phyloP scores from a whole-genome alignment of 2,329 filamentous ascomycete species.

The Clarireedia sp. region DNA sequence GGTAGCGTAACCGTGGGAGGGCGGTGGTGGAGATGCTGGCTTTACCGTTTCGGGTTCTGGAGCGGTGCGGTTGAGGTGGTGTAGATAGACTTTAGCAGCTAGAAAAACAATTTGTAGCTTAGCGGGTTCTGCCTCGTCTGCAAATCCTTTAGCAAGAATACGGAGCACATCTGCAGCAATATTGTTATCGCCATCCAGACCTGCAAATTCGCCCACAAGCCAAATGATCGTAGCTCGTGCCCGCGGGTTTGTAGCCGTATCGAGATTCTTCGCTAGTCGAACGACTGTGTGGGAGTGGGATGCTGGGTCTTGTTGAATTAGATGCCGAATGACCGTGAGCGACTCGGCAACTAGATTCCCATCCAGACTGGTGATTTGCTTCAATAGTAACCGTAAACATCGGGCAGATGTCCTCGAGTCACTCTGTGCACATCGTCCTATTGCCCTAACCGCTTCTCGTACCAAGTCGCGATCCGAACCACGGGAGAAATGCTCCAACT shows the following conservation, averaged over 20 bases:
- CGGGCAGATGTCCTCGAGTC: constrained; percentile 63
- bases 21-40: constrained; percentile 12
- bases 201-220: constrained; percentile 92
- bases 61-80: constrained; percentile 65
- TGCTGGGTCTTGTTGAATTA: constrained; percentile 84
- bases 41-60: constrained; percentile 32
- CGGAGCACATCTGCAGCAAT: constrained; percentile 89
- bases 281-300: constrained; percentile 81
- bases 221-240: constrained; percentile 93
- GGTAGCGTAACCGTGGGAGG: constrained; percentile 22
- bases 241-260: constrained; percentile 77
- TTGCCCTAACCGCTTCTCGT: constrained; percentile 82
- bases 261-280: constrained; percentile 81
- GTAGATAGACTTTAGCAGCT: constrained; percentile 93
- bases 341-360: constrained; percentile 85
- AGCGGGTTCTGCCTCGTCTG: constrained; percentile 73
- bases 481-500: constrained; percentile 87
- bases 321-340: constrained; percentile 85
- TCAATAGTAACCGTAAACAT: constrained; percentile 74
- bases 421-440: constrained; percentile 84
- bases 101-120: constrained; percentile 89
- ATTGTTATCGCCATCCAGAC: constrained; percentile 70
- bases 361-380: constrained; percentile 82
- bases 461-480: constrained; percentile 69
- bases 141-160: constrained; percentile 78